Evolutionary conservation across 2,329 filamentous ascomycete genomes (phyloP).

Genomic region (Calonectria crousiana): DNA sequence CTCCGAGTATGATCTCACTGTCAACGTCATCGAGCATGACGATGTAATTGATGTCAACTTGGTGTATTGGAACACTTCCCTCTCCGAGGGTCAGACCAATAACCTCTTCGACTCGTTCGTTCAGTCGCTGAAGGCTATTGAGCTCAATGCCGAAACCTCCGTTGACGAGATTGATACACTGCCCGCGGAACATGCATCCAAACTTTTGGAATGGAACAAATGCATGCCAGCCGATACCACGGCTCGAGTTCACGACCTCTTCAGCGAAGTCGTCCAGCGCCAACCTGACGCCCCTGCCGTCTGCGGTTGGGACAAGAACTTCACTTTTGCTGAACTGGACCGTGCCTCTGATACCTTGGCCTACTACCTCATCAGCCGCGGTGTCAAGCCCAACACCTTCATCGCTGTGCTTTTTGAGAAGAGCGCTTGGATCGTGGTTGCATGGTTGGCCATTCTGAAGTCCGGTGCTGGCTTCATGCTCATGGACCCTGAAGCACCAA

Average conservation of each 20-base stretch:
- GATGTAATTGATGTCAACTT: background rate
- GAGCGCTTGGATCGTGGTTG: conserved; percentile 5
- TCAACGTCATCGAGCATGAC: background rate
- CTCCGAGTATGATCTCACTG: background rate
- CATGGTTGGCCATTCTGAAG: background rate
- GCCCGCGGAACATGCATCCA: background rate
- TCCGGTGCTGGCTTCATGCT: background rate
- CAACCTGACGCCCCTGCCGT: background rate
- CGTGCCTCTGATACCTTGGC: background rate
- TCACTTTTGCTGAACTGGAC: background rate
- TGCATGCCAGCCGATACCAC: background rate
- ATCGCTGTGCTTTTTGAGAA: background rate
- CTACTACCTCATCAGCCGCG: background rate
- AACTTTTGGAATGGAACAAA: background rate
- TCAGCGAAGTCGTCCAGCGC: background rate
- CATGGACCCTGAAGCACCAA: background rate
- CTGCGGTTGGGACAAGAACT: background rate
- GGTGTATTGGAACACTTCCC: background rate
- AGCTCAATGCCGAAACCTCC: background rate
- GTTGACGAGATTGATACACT: background rate
- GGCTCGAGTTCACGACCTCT: background rate
- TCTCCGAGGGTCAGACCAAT: background rate
- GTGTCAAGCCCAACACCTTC: conserved; percentile 42
- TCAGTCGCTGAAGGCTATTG: background rate
- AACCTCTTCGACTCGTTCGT: background rate